Conservation (phyloP, 2,329 filamentous ascomycete genomes). For the Paecilomyces fulvus region DNA sequence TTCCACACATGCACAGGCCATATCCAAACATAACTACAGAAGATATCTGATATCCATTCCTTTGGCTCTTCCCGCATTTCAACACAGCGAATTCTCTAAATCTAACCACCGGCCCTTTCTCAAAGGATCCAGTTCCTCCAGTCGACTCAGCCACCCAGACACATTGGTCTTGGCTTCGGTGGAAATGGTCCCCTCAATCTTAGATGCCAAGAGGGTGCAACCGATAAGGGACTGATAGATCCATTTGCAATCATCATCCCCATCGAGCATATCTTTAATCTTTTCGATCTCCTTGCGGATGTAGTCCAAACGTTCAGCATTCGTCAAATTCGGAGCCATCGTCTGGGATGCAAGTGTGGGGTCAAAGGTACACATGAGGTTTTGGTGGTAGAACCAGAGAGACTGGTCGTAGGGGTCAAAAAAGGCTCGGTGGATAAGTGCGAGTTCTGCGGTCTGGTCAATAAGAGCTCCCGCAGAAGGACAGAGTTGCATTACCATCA, state of each 20-base stretch:
- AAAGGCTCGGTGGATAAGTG: slow-evolving; percentile 65
- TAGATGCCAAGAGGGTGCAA: slow-evolving; percentile 55
- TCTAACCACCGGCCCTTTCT: slow-evolving; percentile 69
- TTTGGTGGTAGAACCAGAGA: slow-evolving; percentile 95
- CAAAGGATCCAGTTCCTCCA: slow-evolving; percentile 65
- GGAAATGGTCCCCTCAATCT: slow-evolving; percentile 40
- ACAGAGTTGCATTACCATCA: slow-evolving; percentile 43
- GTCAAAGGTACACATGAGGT: slow-evolving; percentile 63
- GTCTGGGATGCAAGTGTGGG: slow-evolving; percentile 42
- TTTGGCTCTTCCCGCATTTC: slow-evolving; percentile 10
- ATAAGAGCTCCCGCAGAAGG: background rate
- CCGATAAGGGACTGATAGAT: slow-evolving; percentile 81
- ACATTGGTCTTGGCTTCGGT: slow-evolving; percentile 40
- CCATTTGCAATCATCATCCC: slow-evolving; percentile 70
- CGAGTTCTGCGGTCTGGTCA: slow-evolving; percentile 54
- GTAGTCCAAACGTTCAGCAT: slow-evolving; percentile 56
- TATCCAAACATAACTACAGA: background rate
- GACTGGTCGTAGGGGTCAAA: slow-evolving; percentile 93
- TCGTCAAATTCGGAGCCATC: slow-evolving; percentile 57
- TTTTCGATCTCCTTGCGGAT: slow-evolving; percentile 63
- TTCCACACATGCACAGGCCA: background rate
- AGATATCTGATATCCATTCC: slow-evolving; percentile 1
- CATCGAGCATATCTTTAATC: slow-evolving; percentile 58
- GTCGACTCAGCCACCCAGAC: slow-evolving; percentile 51
- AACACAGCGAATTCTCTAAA: slow-evolving; percentile 43